Percentiles rank a stretch among this genome's conserved stretches.
These are phyloP conservation scores for Babesia sp. DNA, from an alignment of 169 alveolate genomes.

Conservation along the genomic window DNA sequence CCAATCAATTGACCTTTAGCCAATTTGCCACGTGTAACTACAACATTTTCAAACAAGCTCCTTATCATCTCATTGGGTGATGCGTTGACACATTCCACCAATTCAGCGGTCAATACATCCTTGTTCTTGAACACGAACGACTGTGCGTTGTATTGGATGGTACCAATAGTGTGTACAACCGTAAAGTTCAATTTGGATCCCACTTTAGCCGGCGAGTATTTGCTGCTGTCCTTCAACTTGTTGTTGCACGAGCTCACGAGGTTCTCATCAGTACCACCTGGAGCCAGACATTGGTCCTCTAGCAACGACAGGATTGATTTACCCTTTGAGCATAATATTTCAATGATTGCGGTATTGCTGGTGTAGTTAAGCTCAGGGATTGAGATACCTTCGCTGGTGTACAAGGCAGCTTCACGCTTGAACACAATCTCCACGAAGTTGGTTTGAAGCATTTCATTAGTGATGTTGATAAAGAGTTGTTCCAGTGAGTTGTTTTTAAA, in stretches of 20 bases:
- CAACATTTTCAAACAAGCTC: slow-evolving; percentile 80
- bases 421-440: slow-evolving; percentile 93
- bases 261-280: slow-evolving; percentile 88
- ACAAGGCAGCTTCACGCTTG: slow-evolving; percentile 88
- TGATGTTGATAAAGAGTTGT: slow-evolving; percentile 93
- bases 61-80: slow-evolving; percentile 76
- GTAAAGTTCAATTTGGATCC: slow-evolving; percentile 81
- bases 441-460: slow-evolving; percentile 94
- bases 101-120: slow-evolving; percentile 86
- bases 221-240: slow-evolving; percentile 67
- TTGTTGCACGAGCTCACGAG: slow-evolving; percentile 78
- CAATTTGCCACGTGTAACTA: slow-evolving; percentile 83
- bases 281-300: slow-evolving; percentile 91
- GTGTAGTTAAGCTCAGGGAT: slow-evolving; percentile 81
- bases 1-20: slow-evolving; percentile 90
- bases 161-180: slow-evolving; percentile 82
- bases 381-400: slow-evolving; percentile 84
- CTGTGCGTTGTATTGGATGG: slow-evolving; percentile 78
- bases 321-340: slow-evolving; percentile 70
- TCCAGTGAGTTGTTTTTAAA: slow-evolving; percentile 93
- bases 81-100: slow-evolving; percentile 82
- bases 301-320: slow-evolving; percentile 80
- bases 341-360: slow-evolving; percentile 73
- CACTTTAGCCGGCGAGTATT: slow-evolving; percentile 82
- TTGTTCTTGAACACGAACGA: slow-evolving; percentile 83